These are phyloP conservation scores for Puccinia polysora DNA, from an alignment of 1,284 basidiomycete genomes.

Conservation along the genomic window DNA sequence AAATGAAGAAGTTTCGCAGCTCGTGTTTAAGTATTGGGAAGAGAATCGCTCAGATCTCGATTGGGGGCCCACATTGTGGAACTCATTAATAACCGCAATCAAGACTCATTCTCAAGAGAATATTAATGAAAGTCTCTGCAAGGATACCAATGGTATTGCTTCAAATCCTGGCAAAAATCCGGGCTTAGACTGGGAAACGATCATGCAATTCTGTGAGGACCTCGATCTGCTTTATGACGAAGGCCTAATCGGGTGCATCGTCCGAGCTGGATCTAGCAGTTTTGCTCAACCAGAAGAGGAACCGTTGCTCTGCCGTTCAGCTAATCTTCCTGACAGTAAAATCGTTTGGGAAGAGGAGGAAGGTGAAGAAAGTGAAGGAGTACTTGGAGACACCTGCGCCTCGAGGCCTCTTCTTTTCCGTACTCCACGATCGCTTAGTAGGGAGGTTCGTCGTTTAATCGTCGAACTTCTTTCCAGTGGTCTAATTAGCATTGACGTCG, in stretches of 20 bases:
- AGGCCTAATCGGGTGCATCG: constrained; percentile 20
- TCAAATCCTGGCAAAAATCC: neutral
- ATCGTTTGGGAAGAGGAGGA: constrained; percentile 31
- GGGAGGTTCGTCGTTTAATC: constrained; percentile 16
- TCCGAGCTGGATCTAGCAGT: constrained; percentile 9
- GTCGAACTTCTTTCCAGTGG: constrained; percentile 36
- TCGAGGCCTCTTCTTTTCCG: constrained; percentile 16
- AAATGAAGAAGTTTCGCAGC: constrained; percentile 12
- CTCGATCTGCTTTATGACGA: constrained; percentile 34
- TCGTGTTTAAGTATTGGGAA: constrained; percentile 30
- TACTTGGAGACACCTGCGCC: neutral
- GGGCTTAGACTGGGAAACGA: constrained; percentile 5
- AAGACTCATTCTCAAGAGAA: constrained; percentile 21
- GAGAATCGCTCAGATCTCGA: constrained; percentile 33
- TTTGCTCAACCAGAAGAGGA: constrained; percentile 28
- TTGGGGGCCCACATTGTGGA: constrained; percentile 33
- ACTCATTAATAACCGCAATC: constrained; percentile 27
- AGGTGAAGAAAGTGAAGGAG: constrained; percentile 39
- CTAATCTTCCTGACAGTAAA: neutral
- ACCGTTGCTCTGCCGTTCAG: neutral
- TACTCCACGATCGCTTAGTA: constrained; percentile 23
- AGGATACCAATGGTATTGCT: neutral
- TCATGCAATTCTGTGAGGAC: constrained; percentile 41
- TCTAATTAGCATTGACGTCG: constrained; percentile 32
- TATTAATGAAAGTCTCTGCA: neutral